Base-by-base conservation (phyloP, 2,329 filamentous ascomycete genomes). In the Calonectria pseudoreteaudii region DNA sequence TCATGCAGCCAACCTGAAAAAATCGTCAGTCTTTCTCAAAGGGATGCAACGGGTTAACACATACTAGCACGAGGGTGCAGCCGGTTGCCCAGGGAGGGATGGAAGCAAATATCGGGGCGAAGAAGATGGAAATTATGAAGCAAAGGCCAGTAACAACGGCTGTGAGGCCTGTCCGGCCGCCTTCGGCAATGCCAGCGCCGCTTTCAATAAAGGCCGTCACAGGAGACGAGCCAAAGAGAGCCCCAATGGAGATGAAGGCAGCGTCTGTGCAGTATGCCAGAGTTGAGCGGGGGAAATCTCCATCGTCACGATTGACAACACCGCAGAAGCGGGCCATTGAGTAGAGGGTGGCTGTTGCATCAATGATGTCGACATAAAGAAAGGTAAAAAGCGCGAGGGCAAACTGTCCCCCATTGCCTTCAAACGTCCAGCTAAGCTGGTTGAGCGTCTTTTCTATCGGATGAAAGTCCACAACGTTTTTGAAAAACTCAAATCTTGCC, bases 261-360 rank as follows among this genome's bases (percentile, higher is more conserved):
- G 93, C 93, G 76, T 95, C 93, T 4, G 90, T 91, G 78, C 90
- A 93, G 83, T 95, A 95, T 1, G 95, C 95, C 38, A 96, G 86
- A 0, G 95, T 95, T 2, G 94, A 96, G 50, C 95, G 93, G 67
- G 96, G 94, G 75, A 98, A 98, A 82, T 97, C 95, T n/a, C 93
- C 91, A 2, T 93, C 91, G 58, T 90, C 88, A 77, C 89, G 84
- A 80, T 93, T 88, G 77, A 94, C 91, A 56, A 90, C 89, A 34
- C 91, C 91, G 74, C 91, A 92, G 85, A 95, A 95, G 28, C 93
- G 92, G 1, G 93, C 94, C 93, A 95, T 95, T n/a, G 93, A 94
- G 85, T 95, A 95, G 47, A 95, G 86, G 0, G 93, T 95, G 52
- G 93, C 94, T 0, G 94, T 95, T 79, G 92, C 93, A 81, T 95